A percentile compares a stretch with the other conserved stretches of the same genome.
phyloP scores from a whole-genome alignment of 2,329 filamentous ascomycete species.

The Fusarium devonianum region DNA sequence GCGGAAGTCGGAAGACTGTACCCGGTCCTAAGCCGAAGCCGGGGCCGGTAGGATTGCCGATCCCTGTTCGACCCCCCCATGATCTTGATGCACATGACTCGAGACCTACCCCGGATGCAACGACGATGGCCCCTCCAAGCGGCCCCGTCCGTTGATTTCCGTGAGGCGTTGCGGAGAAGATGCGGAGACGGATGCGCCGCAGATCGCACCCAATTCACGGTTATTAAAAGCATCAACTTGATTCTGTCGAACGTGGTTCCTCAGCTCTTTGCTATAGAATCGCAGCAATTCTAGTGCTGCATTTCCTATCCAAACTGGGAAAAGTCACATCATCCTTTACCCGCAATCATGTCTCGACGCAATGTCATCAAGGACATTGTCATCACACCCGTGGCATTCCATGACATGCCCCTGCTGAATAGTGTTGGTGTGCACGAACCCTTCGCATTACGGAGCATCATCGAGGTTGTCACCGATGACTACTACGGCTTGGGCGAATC shows the following conservation, averaged over 20 bases:
- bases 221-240: background rate
- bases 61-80: no score
- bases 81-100: no score
- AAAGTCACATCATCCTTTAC: background rate
- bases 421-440: slow-evolving; percentile 54
- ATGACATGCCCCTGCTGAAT: slow-evolving; percentile 54
- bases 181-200: no score
- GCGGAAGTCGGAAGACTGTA: background rate
- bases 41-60: no score
- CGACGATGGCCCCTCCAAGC: no score
- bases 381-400: slow-evolving; percentile 54
- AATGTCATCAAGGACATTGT: slow-evolving; percentile 48
- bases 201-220: no score
- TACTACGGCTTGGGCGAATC: slow-evolving; percentile 51
- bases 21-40: no score
- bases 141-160: no score
- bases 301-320: background rate
- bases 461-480: slow-evolving; percentile 48
- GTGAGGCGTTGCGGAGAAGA: no score
- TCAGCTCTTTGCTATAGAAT: background rate
- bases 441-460: slow-evolving; percentile 51
- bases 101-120: no score
- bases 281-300: background rate
- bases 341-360: slow-evolving; percentile 38
- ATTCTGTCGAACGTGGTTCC: background rate